Evolutionary conservation across 2,329 filamentous ascomycete genomes (phyloP), one percentile per base, ranked within the genome.

Genomic region (Magnaporthiopsis incrustans): DNA sequence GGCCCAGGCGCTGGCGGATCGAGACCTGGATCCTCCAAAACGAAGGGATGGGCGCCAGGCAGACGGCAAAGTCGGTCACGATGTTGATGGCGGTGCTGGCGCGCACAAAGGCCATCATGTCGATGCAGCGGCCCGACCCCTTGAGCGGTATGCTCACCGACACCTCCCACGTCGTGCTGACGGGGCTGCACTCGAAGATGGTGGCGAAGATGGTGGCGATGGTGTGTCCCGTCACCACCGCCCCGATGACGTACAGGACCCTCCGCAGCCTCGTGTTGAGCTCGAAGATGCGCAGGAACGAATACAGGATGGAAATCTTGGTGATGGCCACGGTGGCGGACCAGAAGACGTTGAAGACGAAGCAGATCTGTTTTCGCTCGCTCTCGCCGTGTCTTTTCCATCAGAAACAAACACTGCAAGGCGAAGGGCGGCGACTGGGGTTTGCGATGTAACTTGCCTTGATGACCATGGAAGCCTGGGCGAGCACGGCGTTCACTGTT

Each of bases 321-420:
- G 70, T 71, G 8, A 71, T 68, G 50, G 68, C 67, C 8, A 69
- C 70, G 58, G 83, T 85, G 67, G 84, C 82, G 64, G 82, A 30
- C 27, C 27, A 77, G 70, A 84, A 81, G 5, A 75, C 80, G 10
- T 77, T 75, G 65, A 85, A 85, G n/a, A 85, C 82, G 66, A 83
- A 84, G 32, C 77, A 79, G 2, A 70, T 63, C 67, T 71, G 60
- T 35, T 11, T 11, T 12, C 8, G 7, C 32, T 32, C 32, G 7
- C 11, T 6, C 32, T 32, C 32, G 22, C 50, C 32, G 18, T 30
- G 18, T 65, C 10, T 11, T 12, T 12, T 5, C 27, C 11, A 35
- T 35, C 33, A 35, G 38, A 30, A 64, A 38, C 44, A 30, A 64
- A 38, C 44, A 26, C 53, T 11, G 32, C 12, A 27, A 5, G 58